Base-by-base conservation (phyloP, 75 land plant genomes). In the Larix kaempferi region DNA sequence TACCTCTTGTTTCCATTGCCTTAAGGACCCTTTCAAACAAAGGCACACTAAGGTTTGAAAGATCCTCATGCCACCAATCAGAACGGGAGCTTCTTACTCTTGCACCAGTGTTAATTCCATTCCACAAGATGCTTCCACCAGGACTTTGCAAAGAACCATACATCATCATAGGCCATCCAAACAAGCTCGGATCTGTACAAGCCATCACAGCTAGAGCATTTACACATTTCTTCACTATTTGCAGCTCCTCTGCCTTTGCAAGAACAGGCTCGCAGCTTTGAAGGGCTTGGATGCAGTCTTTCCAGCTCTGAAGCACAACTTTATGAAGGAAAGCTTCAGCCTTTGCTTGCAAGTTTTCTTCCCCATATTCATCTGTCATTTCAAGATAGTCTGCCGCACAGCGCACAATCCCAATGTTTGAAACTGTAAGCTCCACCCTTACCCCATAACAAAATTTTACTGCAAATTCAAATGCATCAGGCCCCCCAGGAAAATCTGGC, bases 71-170 rank as follows among this genome's bases (percentile, higher is more conserved):
- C 95, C 98, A 95, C 98, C 95, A 95, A 65, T 91, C 91, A 60
- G 85, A 83, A 35, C 79, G 78, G 13, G 62, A 14, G 44, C 91
- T 84, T 39, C 85, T 80, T 8, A 87, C 84, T 52, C 81, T 82
- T 29, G 95, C 98, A 3, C 98, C 98, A 1, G 95, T 95, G 74
- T 91, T 92, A 77, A 95, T 95, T 44, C 98, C 98, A 80, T 95
- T 95, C 98, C 98, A 95, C 21, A 95, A 77, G 12, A 95, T 82
- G 76, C 93, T 92, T 44, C 98, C 98, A 59, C 91, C 95, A n/a
- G 98, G 98, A 78, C 95, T 91, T 73, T 95, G 98, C 77, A 94
- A 74, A 58, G 85, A 84, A 44, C 91, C 88, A 78, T 89, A 89
- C 84, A 83, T 84, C 87, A 82, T 84, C 88, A 88, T 86, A 3